Evolutionary conservation across 2,329 filamentous ascomycete species (phyloP).

Genomic region (Celoporthe dispersa): DNA sequence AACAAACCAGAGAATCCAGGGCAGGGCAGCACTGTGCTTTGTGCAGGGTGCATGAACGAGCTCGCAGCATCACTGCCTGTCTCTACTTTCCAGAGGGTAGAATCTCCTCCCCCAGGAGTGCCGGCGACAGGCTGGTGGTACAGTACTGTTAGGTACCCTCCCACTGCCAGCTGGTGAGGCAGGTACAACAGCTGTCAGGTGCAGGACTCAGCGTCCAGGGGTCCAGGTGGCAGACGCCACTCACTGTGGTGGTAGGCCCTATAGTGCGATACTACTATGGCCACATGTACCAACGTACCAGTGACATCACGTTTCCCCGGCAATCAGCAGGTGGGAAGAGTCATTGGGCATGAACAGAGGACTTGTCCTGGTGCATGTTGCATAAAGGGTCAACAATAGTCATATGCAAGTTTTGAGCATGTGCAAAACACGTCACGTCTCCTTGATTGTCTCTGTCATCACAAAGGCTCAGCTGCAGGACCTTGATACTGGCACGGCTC

Average conservation of each 20-base stretch:
- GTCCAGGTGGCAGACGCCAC: background rate
- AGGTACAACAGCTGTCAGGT: background rate
- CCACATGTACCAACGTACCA: background rate
- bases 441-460: background rate
- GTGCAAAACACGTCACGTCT: background rate
- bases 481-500: background rate
- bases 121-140: background rate
- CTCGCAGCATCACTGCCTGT: background rate
- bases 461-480: background rate
- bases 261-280: background rate
- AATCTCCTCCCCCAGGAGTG: background rate
- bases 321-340: conserved; percentile 8
- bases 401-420: background rate
- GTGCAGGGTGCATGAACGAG: background rate
- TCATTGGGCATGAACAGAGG: background rate
- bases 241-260: background rate
- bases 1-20: background rate
- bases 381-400: background rate
- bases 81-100: background rate
- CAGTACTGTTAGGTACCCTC: background rate
- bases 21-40: background rate
- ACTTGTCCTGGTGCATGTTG: background rate
- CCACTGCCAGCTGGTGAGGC: background rate
- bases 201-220: background rate
- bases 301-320: conserved; percentile 24